Evolutionary conservation across 345 rosid genomes (phyloP).

Genomic region (Draba incana): DNA sequence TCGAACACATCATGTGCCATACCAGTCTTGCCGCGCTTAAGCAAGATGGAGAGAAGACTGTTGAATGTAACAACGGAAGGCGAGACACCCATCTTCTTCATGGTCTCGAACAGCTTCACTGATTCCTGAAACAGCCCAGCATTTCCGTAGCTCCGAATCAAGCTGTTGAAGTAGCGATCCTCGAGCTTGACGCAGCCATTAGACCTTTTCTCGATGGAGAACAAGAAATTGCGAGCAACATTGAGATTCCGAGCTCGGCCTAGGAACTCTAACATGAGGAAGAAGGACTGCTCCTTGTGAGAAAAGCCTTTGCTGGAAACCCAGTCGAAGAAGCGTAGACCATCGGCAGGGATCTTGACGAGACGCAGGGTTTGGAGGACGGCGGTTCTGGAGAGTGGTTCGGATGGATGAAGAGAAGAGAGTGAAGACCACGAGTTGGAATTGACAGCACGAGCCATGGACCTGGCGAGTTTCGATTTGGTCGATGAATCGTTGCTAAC

Average conservation of each 20-base stretch:
- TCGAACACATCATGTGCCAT: constrained; percentile 70
- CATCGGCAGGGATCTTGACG: constrained; percentile 55
- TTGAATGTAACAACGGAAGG: constrained; percentile 77
- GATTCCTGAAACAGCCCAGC: constrained; percentile 78
- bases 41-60: constrained; percentile 59
- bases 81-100: constrained; percentile 71
- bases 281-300: constrained; percentile 59
- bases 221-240: constrained; percentile 69
- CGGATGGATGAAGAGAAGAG: constrained; percentile 47
- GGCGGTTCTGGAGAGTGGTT: constrained; percentile 57
- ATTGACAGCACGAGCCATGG: constrained; percentile 61
- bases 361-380: constrained; percentile 63
- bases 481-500: constrained; percentile 6
- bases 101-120: constrained; percentile 55
- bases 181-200: constrained; percentile 57
- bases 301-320: constrained; percentile 49
- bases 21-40: constrained; percentile 70
- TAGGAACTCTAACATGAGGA: constrained; percentile 66
- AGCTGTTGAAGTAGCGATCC: constrained; percentile 73
- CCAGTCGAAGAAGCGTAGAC: constrained; percentile 72
- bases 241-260: constrained; percentile 68
- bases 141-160: constrained; percentile 69
- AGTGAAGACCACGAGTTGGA: constrained; percentile 61
- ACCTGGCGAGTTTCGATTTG: constrained; percentile 53
- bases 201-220: constrained; percentile 66